Percentiles rank a stretch among this genome's conserved stretches.
phyloP scores from a whole-genome alignment of 176 grass and related monocot genomes.

The Chloris gayana region DNA sequence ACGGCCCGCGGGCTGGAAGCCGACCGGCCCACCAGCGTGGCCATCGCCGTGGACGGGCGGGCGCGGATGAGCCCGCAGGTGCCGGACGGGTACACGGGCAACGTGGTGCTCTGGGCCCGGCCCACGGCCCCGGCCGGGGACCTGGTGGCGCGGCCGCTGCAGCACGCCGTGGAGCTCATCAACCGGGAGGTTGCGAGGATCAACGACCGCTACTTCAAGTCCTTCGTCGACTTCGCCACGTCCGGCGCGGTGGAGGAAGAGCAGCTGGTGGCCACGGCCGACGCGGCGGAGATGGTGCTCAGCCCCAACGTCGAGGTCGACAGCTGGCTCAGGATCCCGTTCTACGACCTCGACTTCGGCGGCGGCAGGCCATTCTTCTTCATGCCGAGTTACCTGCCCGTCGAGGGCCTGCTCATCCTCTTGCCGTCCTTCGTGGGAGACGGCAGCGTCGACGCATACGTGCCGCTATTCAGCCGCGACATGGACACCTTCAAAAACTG shows the following conservation, averaged over 20 bases:
- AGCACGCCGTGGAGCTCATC: constrained; percentile 40
- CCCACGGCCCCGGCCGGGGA: constrained; percentile 14
- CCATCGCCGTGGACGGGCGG: constrained; percentile 35
- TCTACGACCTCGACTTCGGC: constrained; percentile 44
- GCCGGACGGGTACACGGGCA: constrained; percentile 26
- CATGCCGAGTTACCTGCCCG: constrained; percentile 42
- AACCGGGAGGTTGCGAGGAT: constrained; percentile 25
- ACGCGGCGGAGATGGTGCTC: constrained; percentile 34
- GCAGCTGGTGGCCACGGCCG: constrained; percentile 27
- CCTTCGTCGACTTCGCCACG: constrained; percentile 35
- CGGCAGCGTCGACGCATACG: constrained; percentile 35
- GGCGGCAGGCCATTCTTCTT: constrained; percentile 37
- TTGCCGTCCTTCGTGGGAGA: constrained; percentile 25
- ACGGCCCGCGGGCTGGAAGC: constrained; percentile 31
- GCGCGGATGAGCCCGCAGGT: constrained; percentile 32
- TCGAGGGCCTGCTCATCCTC: constrained; percentile 34
- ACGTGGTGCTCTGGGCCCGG: constrained; percentile 37
- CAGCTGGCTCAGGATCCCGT: constrained; percentile 39
- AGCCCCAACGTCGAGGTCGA: constrained; percentile 36
- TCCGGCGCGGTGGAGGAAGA: constrained; percentile 24
- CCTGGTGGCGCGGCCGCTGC: neutral
- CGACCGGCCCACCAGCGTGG: constrained; percentile 9
- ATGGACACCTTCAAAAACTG: constrained; percentile 39
- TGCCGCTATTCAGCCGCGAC: constrained; percentile 30
- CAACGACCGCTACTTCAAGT: constrained; percentile 41